Conservation (phyloP, 345 rosid species). For the Lenwebbia sp. region DNA sequence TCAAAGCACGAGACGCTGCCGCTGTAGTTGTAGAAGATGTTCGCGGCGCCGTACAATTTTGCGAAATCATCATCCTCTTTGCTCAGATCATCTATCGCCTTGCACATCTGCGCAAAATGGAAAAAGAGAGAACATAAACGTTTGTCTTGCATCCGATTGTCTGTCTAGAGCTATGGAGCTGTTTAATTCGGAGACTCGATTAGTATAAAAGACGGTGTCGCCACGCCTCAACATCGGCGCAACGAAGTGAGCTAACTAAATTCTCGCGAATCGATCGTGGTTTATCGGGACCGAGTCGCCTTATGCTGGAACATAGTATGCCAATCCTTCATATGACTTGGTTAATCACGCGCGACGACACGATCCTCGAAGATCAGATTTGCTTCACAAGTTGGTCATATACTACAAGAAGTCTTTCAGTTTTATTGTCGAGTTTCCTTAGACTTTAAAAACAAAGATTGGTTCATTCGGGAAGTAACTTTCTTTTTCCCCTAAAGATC, state of each 20-base stretch:
- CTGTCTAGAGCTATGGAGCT: not conserved
- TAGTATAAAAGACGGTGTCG: not conserved
- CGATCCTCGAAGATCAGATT: not conserved
- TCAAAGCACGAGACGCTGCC: constrained; percentile 40
- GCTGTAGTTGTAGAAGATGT: constrained; percentile 35
- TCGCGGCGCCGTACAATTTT: constrained; percentile 40
- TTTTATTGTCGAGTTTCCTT: not conserved
- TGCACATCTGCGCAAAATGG: constrained; percentile 38
- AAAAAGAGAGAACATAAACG: not conserved
- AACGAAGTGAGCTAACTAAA: not conserved
- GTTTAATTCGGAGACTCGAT: not conserved
- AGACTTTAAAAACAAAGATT: not conserved
- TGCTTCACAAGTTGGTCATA: not conserved
- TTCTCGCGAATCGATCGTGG: not conserved
- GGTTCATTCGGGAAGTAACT: not conserved
- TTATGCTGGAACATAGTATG: not conserved
- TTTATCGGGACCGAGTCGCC: not conserved
- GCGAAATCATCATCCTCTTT: constrained; percentile 33
- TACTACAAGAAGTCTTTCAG: not conserved
- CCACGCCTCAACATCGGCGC: not conserved
- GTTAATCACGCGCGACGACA: not conserved
- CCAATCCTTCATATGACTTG: not conserved
- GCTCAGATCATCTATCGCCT: constrained; percentile 39
- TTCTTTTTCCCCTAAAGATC: not conserved
- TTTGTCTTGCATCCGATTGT: not conserved